Base-by-base conservation (phyloP, 2,329 filamentous ascomycete species). In the Kalaharituber pfeilii region DNA sequence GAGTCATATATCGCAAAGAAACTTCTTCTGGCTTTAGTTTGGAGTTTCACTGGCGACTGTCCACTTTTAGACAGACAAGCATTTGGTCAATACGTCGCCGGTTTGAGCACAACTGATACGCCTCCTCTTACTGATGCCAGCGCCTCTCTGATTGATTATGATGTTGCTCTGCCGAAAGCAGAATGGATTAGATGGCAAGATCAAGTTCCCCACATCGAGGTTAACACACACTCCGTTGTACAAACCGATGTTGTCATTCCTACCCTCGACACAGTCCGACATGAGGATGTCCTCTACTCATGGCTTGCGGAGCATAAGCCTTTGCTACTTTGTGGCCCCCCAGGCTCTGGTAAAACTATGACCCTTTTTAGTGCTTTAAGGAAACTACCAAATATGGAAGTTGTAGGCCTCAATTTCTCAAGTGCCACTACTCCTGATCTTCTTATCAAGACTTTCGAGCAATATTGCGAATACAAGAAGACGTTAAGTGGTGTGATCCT, bases 381-480 rank as follows among this genome's bases (percentile, higher is more conserved):
- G 60, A 98, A 98, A 70, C 74, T 98, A 55, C 89, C 89, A 2
- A 95, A 95, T 67, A 95, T 98, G 88, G 91, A 98, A 69, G 87
- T 95, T 55, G 93, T 98, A 28, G 91, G 91, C 50, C 85, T 99
- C 67, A 99, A 99, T 70, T 98, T 99, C 69, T 98, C 93, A 3
- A 98, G 91, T 64, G 93, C 91, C 1, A 99, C 93, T 0, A 98
- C 91, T 0, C 93, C 91, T 0, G 93, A 98, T 68, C 79, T 99
- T 26, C 78, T 99, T 58, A 88, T 98, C 73, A 98, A 98, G 75
- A 98, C 93, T 0, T 94, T 99, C 62, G 91, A 98, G 71, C 93
- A 98, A 67, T 95, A 98, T 69, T 99, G 91, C 70, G 91, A 98
- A 70, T 98, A 99, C 72, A 93, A 89, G 73, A 98, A 98, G 77